These are phyloP conservation scores for Talaromyces pinophilus DNA, from an alignment of 2,329 filamentous ascomycete species.

Conservation along the genomic window DNA sequence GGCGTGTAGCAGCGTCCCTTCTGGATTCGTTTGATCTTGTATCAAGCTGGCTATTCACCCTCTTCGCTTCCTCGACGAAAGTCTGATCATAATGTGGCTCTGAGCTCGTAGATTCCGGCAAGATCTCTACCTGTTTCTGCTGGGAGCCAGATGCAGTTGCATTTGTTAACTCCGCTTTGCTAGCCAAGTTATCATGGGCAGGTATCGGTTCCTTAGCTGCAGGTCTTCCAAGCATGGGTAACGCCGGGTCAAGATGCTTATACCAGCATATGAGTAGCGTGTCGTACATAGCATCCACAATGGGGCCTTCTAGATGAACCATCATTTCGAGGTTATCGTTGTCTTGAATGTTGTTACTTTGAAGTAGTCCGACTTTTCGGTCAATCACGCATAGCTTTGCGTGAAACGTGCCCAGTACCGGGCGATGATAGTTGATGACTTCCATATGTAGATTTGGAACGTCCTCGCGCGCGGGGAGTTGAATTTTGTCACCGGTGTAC, in stretches of 20 bases:
- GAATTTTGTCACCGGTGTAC: slow-evolving; percentile 60
- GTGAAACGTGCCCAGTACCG: slow-evolving; percentile 73
- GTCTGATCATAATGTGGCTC: slow-evolving; percentile 66
- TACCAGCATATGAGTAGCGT: slow-evolving; percentile 73
- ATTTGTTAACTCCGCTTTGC: not conserved
- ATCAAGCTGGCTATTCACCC: slow-evolving; percentile 61
- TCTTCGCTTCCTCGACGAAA: slow-evolving; percentile 61
- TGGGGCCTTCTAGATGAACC: slow-evolving; percentile 71
- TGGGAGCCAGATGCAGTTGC: slow-evolving; percentile 17
- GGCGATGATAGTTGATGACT: slow-evolving; percentile 71
- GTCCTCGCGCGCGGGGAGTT: slow-evolving; percentile 63
- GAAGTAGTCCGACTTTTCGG: slow-evolving; percentile 66
- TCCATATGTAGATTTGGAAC: slow-evolving; percentile 71
- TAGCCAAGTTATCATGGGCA: not conserved
- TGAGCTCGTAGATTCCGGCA: slow-evolving; percentile 60
- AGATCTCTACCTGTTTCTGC: slow-evolving; percentile 26
- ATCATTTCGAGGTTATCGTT: slow-evolving; percentile 84
- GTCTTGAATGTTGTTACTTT: slow-evolving; percentile 75
- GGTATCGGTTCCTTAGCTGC: slow-evolving; percentile 38
- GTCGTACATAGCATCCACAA: slow-evolving; percentile 75
- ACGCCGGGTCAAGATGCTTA: slow-evolving; percentile 59
- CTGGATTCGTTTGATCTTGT: slow-evolving; percentile 54
- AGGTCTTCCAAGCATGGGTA: slow-evolving; percentile 58
- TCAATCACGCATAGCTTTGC: slow-evolving; percentile 78
- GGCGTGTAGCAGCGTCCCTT: slow-evolving; percentile 62